phyloP scores from a whole-genome alignment of 2,329 filamentous ascomycete genomes.

The Setomelanomma holmii region DNA sequence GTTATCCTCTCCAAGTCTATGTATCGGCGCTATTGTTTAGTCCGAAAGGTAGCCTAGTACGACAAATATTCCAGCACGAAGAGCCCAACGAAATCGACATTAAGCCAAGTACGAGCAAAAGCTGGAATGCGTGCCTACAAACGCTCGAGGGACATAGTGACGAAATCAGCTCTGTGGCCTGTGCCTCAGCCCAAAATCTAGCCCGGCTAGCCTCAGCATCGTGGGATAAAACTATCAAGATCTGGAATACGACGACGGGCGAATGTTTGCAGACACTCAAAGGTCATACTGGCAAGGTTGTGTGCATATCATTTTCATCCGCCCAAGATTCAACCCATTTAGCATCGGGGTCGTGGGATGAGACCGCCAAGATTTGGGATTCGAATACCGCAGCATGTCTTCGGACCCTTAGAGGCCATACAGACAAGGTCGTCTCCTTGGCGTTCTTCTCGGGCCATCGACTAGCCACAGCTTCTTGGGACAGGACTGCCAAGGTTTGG shows the following conservation, averaged over 20 bases:
- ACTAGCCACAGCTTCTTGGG: no score
- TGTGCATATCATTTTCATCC: no score
- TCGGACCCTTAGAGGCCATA: no score
- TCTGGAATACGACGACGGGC: constrained; percentile 13
- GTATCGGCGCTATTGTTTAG: constrained; percentile 27
- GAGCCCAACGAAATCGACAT: constrained; percentile 16
- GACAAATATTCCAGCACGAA: constrained; percentile 14
- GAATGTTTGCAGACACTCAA: constrained; percentile 16
- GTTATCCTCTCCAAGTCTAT: constrained; percentile 30
- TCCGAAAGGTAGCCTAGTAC: constrained; percentile 17
- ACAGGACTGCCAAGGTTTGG: no score
- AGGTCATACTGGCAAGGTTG: no score
- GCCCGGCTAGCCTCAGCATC: constrained; percentile 2
- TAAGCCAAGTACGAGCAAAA: constrained; percentile 9
- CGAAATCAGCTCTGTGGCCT: constrained; percentile 23
- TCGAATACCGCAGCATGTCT: no score
- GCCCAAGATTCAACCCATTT: no score
- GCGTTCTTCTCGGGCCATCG: no score
- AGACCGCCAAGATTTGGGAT: neutral
- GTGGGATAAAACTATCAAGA: neutral
- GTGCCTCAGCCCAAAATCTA: constrained; percentile 21
- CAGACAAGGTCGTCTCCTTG: no score
- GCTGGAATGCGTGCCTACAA: constrained; percentile 12
- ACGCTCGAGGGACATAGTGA: constrained; percentile 29
- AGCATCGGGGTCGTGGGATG: no score